A percentile compares a stretch with the other conserved stretches of the same genome.
Evolutionary conservation across 1,284 basidiomycete species (phyloP).

Genomic region (Cerrena zonata): DNA sequence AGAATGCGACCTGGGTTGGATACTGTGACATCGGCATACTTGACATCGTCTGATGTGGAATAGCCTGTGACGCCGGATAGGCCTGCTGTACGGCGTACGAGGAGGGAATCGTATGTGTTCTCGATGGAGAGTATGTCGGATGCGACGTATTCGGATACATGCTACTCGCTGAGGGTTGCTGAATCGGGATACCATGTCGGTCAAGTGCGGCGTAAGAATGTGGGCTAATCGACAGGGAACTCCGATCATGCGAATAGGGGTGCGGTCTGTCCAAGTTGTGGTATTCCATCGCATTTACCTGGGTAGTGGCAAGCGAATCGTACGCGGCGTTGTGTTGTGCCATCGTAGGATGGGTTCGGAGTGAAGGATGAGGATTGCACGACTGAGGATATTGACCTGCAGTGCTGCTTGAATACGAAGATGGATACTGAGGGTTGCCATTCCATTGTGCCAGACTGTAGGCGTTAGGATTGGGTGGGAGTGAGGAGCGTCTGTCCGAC

Average conservation of each 20-base stretch:
- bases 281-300: constrained; percentile 18
- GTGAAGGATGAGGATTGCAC: constrained; percentile 22
- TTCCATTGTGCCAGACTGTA: constrained; percentile 24
- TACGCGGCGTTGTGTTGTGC: constrained; percentile 20
- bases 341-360: constrained; percentile 17
- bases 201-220: constrained; percentile 21
- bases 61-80: constrained; percentile 19
- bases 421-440: constrained; percentile 20
- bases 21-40: constrained; percentile 21
- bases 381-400: constrained; percentile 24
- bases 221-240: constrained; percentile 19
- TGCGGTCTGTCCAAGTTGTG: constrained; percentile 1
- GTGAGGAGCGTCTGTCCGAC: constrained; percentile 29
- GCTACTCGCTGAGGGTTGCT: constrained; percentile 9
- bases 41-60: constrained; percentile 12
- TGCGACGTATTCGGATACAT: constrained; percentile 21
- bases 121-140: constrained; percentile 24
- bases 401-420: constrained; percentile 23
- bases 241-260: constrained; percentile 9
- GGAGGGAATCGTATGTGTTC: constrained; percentile 14
- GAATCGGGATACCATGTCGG: constrained; percentile 17
- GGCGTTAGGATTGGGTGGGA: constrained; percentile 19
- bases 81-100: constrained; percentile 17
- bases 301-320: constrained; percentile 16
- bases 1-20: constrained; percentile 23